A percentile compares a stretch with the other conserved stretches of the same genome.
phyloP scores from a whole-genome alignment of 176 grass and related monocot species.

The Oryza meyeriana region DNA sequence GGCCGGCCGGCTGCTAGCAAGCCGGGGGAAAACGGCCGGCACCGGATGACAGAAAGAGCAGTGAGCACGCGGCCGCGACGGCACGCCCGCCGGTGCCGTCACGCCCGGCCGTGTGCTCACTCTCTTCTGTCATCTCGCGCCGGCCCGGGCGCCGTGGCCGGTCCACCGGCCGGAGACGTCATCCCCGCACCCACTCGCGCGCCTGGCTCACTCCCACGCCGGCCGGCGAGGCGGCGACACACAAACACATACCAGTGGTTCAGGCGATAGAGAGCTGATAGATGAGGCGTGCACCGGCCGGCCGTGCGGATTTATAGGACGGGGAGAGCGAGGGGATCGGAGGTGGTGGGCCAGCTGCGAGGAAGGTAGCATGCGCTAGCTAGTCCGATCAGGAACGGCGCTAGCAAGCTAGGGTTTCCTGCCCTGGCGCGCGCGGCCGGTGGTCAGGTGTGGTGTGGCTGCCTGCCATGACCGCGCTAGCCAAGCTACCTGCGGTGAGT shows the following conservation, averaged over 20 bases:
- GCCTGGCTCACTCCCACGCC: neutral
- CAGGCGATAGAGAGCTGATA: neutral
- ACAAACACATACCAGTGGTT: neutral
- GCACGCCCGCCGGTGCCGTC: constrained; percentile 53
- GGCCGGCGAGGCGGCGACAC: too few species aligned
- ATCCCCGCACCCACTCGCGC: neutral
- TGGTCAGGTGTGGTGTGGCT: neutral
- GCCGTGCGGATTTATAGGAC: constrained; percentile 32
- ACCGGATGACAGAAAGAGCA: constrained; percentile 56
- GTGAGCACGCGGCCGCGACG: constrained; percentile 72
- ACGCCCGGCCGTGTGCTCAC: constrained; percentile 65
- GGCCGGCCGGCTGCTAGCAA: neutral
- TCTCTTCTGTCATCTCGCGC: constrained; percentile 72
- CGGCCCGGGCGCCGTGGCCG: neutral
- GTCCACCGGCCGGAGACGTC: neutral
- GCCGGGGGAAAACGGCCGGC: neutral
- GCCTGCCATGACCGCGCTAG: neutral
- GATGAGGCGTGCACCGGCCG: neutral
- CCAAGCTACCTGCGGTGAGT: neutral
- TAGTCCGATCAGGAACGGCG: neutral
- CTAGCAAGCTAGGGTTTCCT: neutral
- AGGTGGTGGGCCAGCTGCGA: neutral
- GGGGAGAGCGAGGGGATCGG: neutral
- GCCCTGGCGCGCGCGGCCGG: too few species aligned
- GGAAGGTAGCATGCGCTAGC: neutral